Evolutionary conservation across 495 filamentous ascomycete species (phyloP), one percentile per base, ranked within the genome.

Genomic region (Staphylotrichum longicolle): DNA sequence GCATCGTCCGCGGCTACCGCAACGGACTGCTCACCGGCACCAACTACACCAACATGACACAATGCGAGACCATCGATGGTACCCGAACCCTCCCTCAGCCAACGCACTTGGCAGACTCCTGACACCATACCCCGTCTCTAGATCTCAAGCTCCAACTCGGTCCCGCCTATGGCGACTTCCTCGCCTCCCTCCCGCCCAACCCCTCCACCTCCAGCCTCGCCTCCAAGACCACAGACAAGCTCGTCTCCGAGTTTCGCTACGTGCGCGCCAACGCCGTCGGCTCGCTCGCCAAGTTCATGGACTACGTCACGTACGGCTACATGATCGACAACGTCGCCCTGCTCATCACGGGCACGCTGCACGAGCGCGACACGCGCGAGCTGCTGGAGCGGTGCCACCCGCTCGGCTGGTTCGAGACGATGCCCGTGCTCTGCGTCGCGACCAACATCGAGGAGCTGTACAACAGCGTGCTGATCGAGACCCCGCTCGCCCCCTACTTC

Each of bases 321-420:
- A 99, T 99, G 94, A 99, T 99, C 75, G 94, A 99, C 77, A 99
- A 99, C 73, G 91, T 99, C 45, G 95, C 94, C 33, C 86, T 99
- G 30, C 86, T 99, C 67, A 99, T 99, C 75, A 99, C 94, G 42
- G 94, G 95, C 63, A 99, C 95, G 20, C 83, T 99, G 20, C 94
- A 98, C 75, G 95, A 98, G 77, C 86, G 94, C 70, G 95, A 99
- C 77, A 98, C 95, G 12, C 85, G 93, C 46, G 95, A 98, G 77
- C 84, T 99, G 65, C 77, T 99, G 54, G 94, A 97, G 66, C 84
- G 94, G 68, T 98, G 95, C 75, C 95, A 99, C 69, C 95, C 94
- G 12, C 84, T 99, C 1, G 94, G 94, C 60, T 96, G 93, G 91
- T 99, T 99, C 76, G 95, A 98, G 80, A 95, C 94, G 27, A 89